Conservation (phyloP, 2,329 filamentous ascomycete genomes). For the Talaromyces sp. region DNA sequence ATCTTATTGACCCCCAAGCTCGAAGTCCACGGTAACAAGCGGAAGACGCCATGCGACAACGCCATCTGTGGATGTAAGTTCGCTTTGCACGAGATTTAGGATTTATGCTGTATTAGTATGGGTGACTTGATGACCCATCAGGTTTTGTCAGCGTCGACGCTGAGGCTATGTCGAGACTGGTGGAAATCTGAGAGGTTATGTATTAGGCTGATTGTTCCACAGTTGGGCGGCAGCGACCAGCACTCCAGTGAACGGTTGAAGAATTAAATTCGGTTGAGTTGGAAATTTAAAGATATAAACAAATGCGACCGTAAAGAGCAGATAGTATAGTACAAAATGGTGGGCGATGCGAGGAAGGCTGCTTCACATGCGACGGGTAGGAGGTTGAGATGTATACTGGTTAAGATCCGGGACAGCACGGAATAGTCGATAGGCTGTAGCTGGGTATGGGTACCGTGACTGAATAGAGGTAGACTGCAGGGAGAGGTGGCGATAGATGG, state of each 20-base stretch:
- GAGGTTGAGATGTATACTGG: background rate
- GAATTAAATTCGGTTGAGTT: constrained; percentile 1
- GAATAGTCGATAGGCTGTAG: constrained; percentile 1
- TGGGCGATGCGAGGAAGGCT: background rate
- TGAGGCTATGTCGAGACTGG: background rate
- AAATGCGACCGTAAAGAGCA: background rate
- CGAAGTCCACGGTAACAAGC: constrained; percentile 47
- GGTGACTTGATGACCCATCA: constrained; percentile 12
- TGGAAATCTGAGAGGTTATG: background rate
- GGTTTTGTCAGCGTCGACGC: constrained; percentile 14
- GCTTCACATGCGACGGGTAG: constrained; percentile 5
- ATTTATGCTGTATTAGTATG: constrained; percentile 7
- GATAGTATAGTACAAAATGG: constrained; percentile 7
- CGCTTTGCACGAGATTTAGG: background rate
- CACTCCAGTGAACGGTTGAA: constrained; percentile 5
- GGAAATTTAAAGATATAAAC: background rate
- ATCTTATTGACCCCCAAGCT: constrained; percentile 46
- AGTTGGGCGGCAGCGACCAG: constrained; percentile 9
- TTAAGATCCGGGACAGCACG: constrained; percentile 6
- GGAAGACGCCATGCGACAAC: constrained; percentile 49
- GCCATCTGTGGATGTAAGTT: constrained; percentile 14
- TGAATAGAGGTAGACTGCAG: background rate
- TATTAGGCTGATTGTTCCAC: background rate
- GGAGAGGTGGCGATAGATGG: background rate
- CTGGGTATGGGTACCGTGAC: background rate